A percentile compares a stretch with the other conserved stretches of the same genome.
These are phyloP conservation scores for Arabis hirsuta DNA, from an alignment of 345 rosid genomes.

Conservation along the genomic window DNA sequence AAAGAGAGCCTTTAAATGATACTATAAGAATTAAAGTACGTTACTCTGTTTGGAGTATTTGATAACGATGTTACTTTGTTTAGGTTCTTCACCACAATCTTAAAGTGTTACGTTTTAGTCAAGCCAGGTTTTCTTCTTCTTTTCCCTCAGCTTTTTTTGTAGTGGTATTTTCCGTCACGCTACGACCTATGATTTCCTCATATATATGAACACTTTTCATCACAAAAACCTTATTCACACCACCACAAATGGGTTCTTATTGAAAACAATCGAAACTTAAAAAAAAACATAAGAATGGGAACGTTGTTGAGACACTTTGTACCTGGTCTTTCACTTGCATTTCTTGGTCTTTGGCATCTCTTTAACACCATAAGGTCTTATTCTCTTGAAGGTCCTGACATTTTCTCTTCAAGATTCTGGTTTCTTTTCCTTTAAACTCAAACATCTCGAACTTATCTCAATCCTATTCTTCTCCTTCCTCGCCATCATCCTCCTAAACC, in stretches of 20 bases:
- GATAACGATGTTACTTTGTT: constrained; percentile 5
- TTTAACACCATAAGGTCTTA: constrained; percentile 64
- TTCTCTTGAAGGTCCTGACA: constrained; percentile 57
- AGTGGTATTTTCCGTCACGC: constrained; percentile 38
- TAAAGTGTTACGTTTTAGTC: constrained; percentile 33
- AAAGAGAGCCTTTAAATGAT: background rate
- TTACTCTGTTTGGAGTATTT: background rate
- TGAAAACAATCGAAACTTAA: background rate
- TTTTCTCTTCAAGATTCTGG: constrained; percentile 60
- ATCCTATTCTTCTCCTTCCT: constrained; percentile 62
- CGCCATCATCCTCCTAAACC: constrained; percentile 57
- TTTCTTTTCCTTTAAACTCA: constrained; percentile 53
- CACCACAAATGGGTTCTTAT: background rate
- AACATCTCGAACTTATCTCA: constrained; percentile 62
- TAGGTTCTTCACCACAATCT: constrained; percentile 9
- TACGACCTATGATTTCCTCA: constrained; percentile 9
- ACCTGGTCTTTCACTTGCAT: constrained; percentile 67
- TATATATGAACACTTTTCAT: constrained; percentile 4
- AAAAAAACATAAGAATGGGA: constrained; percentile 52
- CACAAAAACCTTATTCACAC: constrained; percentile 13
- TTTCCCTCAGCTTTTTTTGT: constrained; percentile 16
- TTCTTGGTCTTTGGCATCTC: constrained; percentile 88
- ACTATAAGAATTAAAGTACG: background rate
- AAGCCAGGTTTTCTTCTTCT: constrained; percentile 5
- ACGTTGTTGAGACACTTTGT: constrained; percentile 73